Evolutionary conservation across 805 yeast genomes (phyloP), one percentile per base, ranked within the genome.

Genomic region (Candida sakaeoensis): DNA sequence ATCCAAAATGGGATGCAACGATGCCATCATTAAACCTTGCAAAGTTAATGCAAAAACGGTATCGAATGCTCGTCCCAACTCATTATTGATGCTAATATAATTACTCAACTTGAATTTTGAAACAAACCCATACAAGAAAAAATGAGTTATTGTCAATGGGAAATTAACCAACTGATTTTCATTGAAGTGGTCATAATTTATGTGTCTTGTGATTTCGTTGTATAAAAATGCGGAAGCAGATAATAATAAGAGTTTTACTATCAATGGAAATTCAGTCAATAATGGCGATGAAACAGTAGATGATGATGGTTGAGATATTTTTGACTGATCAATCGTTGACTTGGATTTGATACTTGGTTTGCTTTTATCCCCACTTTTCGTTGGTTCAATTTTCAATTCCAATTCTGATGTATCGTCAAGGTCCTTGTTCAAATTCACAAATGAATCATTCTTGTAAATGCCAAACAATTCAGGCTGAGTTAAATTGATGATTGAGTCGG

Each of bases 21-120:
- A 54, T n/a, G 85, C 82, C 60, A 81, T 70, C n/a, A 75, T 43
- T 12, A 79, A 50, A 2, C 88, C 88, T 47, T 78, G 78, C 8
- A 77, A 34, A 3, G 77, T 38, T 37, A 63, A 51, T n/a, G 60
- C 58, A 23, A 61, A 39, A 3, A 50, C 36, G 6, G 30, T 30
- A 44, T 58, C 61, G 9, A 47, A 26, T 6, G 42, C 26, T 23
- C 33, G 27, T 10, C 40, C 37, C 12, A 25, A n/a, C 16, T 41
- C 43, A 25, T 41, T 41, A 22, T 37, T 25, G 13, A 46, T 29
- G 1, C 41, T 22, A 14, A 39, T 25, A 27, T 46, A 46, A 25
- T 32, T 42, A 15, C 49, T 41, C 9, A 57, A 51, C 40, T 54
- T 50, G 37, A 60, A 50, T 18, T 50, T 54, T 38, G 50, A 49